Conservation (phyloP, 2,329 filamentous ascomycete genomes). For the Apiospora sp. region DNA sequence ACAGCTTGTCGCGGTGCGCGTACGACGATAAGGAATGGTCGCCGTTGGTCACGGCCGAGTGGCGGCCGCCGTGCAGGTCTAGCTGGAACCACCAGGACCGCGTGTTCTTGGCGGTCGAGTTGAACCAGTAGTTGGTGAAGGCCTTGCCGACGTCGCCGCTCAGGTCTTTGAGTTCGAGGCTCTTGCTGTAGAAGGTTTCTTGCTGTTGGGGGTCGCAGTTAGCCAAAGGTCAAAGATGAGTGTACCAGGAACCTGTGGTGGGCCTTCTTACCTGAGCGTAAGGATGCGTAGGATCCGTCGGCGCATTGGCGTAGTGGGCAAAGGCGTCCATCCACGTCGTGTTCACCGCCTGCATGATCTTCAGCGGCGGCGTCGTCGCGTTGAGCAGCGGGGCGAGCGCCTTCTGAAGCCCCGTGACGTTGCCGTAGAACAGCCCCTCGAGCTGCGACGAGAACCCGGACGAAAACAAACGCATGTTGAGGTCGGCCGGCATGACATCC, state of each 20-base stretch:
- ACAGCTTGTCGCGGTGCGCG: constrained; percentile 52
- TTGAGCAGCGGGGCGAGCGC: constrained; percentile 45
- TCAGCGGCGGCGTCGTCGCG: constrained; percentile 42
- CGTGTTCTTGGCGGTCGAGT: constrained; percentile 43
- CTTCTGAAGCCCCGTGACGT: constrained; percentile 42
- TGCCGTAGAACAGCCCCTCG: constrained; percentile 49
- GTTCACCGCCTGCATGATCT: constrained; percentile 40
- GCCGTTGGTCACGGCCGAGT: constrained; percentile 45
- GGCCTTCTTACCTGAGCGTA: constrained; percentile 38
- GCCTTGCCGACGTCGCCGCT: constrained; percentile 42
- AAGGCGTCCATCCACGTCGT: constrained; percentile 40
- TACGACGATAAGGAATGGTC: constrained; percentile 46
- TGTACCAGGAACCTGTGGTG: too few species aligned
- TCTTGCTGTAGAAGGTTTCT: constrained; percentile 53
- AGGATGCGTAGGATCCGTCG: constrained; percentile 40
- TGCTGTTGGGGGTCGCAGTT: constrained; percentile 39
- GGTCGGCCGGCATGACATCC: constrained; percentile 47
- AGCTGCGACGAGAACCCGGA: constrained; percentile 45
- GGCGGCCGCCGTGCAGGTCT: constrained; percentile 50
- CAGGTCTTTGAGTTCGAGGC: constrained; percentile 49
- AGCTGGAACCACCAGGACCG: constrained; percentile 52
- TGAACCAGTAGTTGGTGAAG: constrained; percentile 51
- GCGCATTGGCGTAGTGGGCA: constrained; percentile 41
- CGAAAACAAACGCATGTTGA: constrained; percentile 52
- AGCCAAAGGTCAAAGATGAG: not conserved